Base-by-base conservation (phyloP, 768 basidiomycete species). In the Russula emetica region DNA sequence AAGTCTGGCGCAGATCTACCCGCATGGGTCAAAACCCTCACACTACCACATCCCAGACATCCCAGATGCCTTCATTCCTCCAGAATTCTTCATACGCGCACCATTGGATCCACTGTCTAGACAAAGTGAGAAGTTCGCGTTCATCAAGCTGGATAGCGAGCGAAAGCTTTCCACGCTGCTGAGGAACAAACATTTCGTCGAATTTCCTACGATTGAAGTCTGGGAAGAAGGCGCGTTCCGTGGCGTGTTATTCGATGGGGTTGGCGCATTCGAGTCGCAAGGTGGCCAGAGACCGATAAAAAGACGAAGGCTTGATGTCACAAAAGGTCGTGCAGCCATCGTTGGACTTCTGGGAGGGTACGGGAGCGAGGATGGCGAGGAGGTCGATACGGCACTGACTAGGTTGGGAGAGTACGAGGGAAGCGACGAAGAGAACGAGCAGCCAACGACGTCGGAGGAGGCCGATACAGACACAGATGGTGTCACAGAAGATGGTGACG, bases 201-300 rank as follows among this genome's bases (percentile, higher is more conserved):
- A 96, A 73, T 96, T 83, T 70, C 94, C 94, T 8, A 86, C 85
- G 1, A 83, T 96, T 51, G 87, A 93, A 60, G 74, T 95, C 7
- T 87, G 86, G 78, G 83, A 87, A 53, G 82, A 75, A 26, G 76
- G 72, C 22, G 75, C 85, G 34, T 94, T 92, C 73, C 74, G 73
- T 9, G 87, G 84, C 8, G 77, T 77, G 10, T 69, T 91, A n/a
- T 76, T 88, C 18, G 82, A 88, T 62, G 77, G 78, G 49, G 72
- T 78, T 53, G 85, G 85, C 2, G 66, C 75, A 5, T 69, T 82
- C 40, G 76, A 77, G 32, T 68, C 69, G 45, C 70, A 72, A 60
- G 72, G 44, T 68, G 71, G 73, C 16, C 75, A 79, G 64, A 75
- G 74, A 57, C 71, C 70, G 45, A 66, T 70, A 58, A 92, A 92